phyloP scores from a whole-genome alignment of 139 green algal species.

The Tetraselmis striata region DNA sequence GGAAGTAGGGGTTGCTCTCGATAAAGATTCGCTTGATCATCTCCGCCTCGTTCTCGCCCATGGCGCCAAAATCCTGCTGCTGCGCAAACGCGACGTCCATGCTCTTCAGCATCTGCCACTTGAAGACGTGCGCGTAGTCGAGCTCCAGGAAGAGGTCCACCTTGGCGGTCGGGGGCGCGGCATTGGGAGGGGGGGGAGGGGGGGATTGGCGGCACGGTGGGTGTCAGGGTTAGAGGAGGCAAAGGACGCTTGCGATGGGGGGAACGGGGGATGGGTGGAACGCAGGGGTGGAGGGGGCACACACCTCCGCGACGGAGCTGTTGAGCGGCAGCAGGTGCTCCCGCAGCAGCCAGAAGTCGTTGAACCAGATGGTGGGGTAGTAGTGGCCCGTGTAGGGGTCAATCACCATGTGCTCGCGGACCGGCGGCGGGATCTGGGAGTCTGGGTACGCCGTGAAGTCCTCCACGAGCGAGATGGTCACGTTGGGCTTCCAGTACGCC shows the following conservation, averaged over 20 bases:
- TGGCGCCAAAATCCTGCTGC: constrained; percentile 24
- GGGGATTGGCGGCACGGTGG: background rate
- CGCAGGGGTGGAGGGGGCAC: background rate
- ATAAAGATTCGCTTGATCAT: constrained; percentile 92
- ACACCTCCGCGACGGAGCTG: constrained; percentile 49
- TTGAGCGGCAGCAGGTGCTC: constrained; percentile 68
- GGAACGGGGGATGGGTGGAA: background rate
- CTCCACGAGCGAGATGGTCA: constrained; percentile 80
- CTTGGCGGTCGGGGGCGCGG: too few relatives aligned
- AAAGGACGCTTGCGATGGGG: background rate
- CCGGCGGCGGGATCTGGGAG: constrained; percentile 22
- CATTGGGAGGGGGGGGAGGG: background rate
- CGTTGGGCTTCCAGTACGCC: constrained; percentile 74
- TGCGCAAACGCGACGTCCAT: constrained; percentile 30
- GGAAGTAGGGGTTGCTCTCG: constrained; percentile 90
- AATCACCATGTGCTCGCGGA: constrained; percentile 22
- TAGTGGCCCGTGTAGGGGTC: constrained; percentile 29
- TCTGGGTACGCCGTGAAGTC: constrained; percentile 52
- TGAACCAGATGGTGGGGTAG: constrained; percentile 57
- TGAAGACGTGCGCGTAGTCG: constrained; percentile 43
- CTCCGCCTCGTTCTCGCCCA: constrained; percentile 75
- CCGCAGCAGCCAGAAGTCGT: constrained; percentile 75
- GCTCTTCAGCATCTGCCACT: constrained; percentile 70
- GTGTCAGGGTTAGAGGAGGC: background rate
- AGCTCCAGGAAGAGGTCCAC: constrained; percentile 38